A percentile compares a stretch with the other conserved stretches of the same genome.
These are phyloP conservation scores for Ophiostoma quercus DNA, from an alignment of 2,329 filamentous ascomycete genomes.

Conservation along the genomic window DNA sequence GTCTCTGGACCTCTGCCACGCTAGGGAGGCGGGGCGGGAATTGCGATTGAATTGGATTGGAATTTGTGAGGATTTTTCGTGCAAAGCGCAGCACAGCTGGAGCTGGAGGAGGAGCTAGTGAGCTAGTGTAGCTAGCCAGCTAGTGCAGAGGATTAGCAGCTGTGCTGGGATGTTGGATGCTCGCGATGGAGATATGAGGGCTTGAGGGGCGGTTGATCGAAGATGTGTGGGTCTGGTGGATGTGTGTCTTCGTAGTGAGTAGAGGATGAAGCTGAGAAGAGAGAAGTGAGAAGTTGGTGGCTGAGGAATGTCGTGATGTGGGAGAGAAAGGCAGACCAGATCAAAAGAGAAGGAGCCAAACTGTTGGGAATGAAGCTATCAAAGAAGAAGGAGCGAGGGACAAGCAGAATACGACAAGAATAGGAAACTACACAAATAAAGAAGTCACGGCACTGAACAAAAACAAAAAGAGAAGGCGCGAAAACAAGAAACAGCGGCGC, in stretches of 20 bases:
- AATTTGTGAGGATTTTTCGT: conserved; percentile 20
- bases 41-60: conserved; percentile 18
- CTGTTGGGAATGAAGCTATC: not conserved
- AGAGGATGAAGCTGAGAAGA: not conserved
- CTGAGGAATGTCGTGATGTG: not conserved
- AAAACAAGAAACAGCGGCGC: not conserved
- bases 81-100: conserved; percentile 15
- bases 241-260: not conserved
- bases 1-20: not conserved
- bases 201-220: conserved; percentile 20
- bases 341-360: not conserved
- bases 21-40: conserved; percentile 20
- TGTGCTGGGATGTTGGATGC: conserved; percentile 11
- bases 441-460: no score
- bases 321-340: not conserved
- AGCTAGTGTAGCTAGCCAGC: conserved; percentile 15
- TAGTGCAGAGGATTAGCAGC: not conserved
- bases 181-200: conserved; percentile 20
- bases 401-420: not conserved
- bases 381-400: conserved; percentile 1
- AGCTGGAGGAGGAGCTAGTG: not conserved
- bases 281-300: not conserved
- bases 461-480: conserved; percentile 15
- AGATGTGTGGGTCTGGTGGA: conserved; percentile 24
- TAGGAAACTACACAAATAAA: not conserved